These are phyloP conservation scores for Trypanosoma melophagium DNA, from an alignment of 208 protist genomes.

Conservation along the genomic window DNA sequence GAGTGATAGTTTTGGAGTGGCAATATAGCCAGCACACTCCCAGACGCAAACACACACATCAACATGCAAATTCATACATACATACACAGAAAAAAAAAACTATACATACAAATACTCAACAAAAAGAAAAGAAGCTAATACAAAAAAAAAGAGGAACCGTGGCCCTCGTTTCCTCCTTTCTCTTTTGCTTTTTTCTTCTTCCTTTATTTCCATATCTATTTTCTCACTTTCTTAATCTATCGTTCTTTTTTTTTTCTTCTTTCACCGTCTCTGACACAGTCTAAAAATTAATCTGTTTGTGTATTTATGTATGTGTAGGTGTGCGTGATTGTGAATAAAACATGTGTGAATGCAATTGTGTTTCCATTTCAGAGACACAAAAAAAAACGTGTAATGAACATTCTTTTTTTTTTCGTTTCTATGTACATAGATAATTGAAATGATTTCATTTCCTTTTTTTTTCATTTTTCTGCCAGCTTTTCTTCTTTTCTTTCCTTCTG, in stretches of 20 bases:
- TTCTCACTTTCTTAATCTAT: not conserved
- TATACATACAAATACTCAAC: conserved; percentile 19
- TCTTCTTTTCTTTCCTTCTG: not conserved
- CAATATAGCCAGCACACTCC: too few species aligned
- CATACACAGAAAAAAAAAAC: conserved; percentile 1
- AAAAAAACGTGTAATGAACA: too few species aligned
- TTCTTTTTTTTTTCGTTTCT: too few species aligned
- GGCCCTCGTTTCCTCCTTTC: conserved; percentile 15
- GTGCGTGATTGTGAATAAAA: too few species aligned
- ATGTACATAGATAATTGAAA: not conserved
- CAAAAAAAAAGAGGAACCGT: conserved; percentile 13
- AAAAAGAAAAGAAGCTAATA: not conserved
- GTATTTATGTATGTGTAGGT: too few species aligned
- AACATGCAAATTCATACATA: too few species aligned
- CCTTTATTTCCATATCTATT: not conserved
- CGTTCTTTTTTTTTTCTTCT: conserved; percentile 1
- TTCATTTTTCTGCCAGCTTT: not conserved
- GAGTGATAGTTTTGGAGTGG: too few species aligned
- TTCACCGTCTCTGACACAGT: too few species aligned
- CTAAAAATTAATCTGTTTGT: too few species aligned
- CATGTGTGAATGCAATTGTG: too few species aligned
- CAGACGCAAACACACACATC: too few species aligned
- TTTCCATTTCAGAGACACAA: too few species aligned
- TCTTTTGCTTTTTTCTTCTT: not conserved
- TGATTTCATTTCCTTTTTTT: not conserved